Evolutionary conservation across 805 yeast species (phyloP).

Genomic region (Candida montana): DNA sequence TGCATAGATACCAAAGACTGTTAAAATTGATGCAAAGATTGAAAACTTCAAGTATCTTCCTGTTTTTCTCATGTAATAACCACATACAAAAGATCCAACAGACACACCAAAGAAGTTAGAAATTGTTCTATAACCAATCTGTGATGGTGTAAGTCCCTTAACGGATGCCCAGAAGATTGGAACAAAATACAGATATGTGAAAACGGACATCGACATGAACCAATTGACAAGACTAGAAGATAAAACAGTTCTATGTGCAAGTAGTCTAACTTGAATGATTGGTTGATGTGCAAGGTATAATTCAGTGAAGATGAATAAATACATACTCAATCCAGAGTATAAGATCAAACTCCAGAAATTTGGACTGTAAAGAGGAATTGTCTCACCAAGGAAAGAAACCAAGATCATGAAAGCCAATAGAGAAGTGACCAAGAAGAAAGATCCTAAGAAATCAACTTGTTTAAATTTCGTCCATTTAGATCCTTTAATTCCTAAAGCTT

Average conservation of each 20-base stretch:
- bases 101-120: slow-evolving; percentile 67
- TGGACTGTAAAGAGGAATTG: slow-evolving; percentile 41
- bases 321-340: slow-evolving; percentile 29
- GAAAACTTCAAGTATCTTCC: slow-evolving; percentile 56
- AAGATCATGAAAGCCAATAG: slow-evolving; percentile 57
- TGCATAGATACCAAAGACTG: slow-evolving; percentile 42
- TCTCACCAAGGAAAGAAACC: slow-evolving; percentile 61
- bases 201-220: slow-evolving; percentile 64
- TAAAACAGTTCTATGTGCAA: slow-evolving; percentile 52
- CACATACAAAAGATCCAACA: slow-evolving; percentile 60
- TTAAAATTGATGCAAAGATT: slow-evolving; percentile 34
- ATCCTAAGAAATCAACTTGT: slow-evolving; percentile 64
- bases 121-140: slow-evolving; percentile 49
- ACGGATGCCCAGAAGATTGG: slow-evolving; percentile 66
- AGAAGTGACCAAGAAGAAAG: slow-evolving; percentile 50
- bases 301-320: slow-evolving; percentile 41
- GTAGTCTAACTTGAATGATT: slow-evolving; percentile 52
- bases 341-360: slow-evolving; percentile 32
- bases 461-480: slow-evolving; percentile 40
- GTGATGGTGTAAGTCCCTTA: slow-evolving; percentile 44
- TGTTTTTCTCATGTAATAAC: slow-evolving; percentile 59
- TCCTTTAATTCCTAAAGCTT: slow-evolving; percentile 48
- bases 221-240: slow-evolving; percentile 63
- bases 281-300: slow-evolving; percentile 46
- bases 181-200: slow-evolving; percentile 57